A percentile compares a stretch with the other conserved stretches of the same genome.
Conservation (phyloP, 495 filamentous ascomycete genomes). For the Apiosordaria backusii region DNA sequence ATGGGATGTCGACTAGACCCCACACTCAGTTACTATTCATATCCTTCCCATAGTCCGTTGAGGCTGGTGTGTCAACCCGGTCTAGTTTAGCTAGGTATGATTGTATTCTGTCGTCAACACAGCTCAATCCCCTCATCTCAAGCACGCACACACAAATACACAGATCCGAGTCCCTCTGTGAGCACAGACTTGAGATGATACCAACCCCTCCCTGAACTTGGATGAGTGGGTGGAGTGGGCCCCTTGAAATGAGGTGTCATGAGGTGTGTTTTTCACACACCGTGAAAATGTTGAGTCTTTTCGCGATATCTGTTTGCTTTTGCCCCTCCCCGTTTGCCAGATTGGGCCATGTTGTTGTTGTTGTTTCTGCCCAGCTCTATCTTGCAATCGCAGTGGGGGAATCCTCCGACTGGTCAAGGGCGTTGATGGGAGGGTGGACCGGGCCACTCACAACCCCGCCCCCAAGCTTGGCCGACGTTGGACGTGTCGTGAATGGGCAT, state of each 20-base stretch:
- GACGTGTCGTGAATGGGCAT: slow-evolving; percentile 10
- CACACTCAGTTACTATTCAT: not conserved
- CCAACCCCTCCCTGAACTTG: slow-evolving; percentile 5
- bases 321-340: slow-evolving; percentile 19
- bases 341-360: slow-evolving; percentile 26
- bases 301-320: slow-evolving; percentile 28
- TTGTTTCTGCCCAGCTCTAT: slow-evolving; percentile 18
- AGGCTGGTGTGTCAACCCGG: not conserved
- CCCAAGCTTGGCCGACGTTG: slow-evolving; percentile 9
- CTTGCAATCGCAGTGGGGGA: slow-evolving; percentile 20
- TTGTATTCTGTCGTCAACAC: not conserved
- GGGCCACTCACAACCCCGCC: slow-evolving; percentile 1
- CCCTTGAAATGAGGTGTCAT: not conserved
- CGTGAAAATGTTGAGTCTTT: not conserved
- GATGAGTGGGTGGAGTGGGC: not conserved
- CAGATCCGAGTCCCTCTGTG: not conserved
- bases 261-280: too few relatives aligned
- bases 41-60: not conserved
- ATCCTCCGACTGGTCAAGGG: slow-evolving; percentile 24
- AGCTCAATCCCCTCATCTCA: not conserved
- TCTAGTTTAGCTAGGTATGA: not conserved
- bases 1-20: not conserved
- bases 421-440: slow-evolving; percentile 7
- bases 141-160: not conserved
- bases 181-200: not conserved